Percentiles rank a stretch among this genome's conserved stretches.
These are phyloP conservation scores for Lyophyllum atratum DNA, from an alignment of 768 basidiomycete species.

Conservation along the genomic window DNA sequence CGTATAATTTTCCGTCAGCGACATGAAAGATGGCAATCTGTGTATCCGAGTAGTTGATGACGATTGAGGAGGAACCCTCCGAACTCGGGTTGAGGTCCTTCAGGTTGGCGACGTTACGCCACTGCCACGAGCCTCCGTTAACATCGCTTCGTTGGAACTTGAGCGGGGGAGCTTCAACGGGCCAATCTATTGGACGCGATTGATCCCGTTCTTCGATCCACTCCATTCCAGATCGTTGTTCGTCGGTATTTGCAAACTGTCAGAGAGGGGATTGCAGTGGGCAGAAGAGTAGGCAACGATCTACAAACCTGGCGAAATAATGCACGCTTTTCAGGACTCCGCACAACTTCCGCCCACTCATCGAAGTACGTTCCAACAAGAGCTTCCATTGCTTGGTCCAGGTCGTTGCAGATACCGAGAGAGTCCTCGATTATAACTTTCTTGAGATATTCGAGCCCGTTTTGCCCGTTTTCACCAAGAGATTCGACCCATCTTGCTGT, in stretches of 20 bases:
- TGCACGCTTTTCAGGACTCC: slow-evolving; percentile 25
- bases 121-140: slow-evolving; percentile 53
- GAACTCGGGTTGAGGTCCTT: slow-evolving; percentile 50
- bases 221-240: slow-evolving; percentile 47
- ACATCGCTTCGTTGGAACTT: slow-evolving; percentile 35
- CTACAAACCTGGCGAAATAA: slow-evolving; percentile 25
- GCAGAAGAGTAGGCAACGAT: slow-evolving; percentile 36
- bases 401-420: slow-evolving; percentile 68
- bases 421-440: slow-evolving; percentile 69
- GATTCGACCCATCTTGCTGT: slow-evolving; percentile 74
- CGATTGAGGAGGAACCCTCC: slow-evolving; percentile 48
- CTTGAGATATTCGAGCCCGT: slow-evolving; percentile 33
- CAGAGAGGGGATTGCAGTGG: slow-evolving; percentile 50
- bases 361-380: slow-evolving; percentile 66
- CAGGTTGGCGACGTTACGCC: slow-evolving; percentile 49
- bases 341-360: slow-evolving; percentile 70
- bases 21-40: slow-evolving; percentile 73
- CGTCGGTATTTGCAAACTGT: slow-evolving; percentile 67
- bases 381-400: slow-evolving; percentile 67
- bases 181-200: slow-evolving; percentile 67
- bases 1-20: slow-evolving; percentile 57
- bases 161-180: slow-evolving; percentile 52
- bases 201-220: slow-evolving; percentile 63
- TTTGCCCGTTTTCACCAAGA: slow-evolving; percentile 37
- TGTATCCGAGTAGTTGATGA: slow-evolving; percentile 62